Base-by-base conservation (phyloP, 225 moss, liverwort and hornwort species). In the Rhytidiadelphus loreus region DNA sequence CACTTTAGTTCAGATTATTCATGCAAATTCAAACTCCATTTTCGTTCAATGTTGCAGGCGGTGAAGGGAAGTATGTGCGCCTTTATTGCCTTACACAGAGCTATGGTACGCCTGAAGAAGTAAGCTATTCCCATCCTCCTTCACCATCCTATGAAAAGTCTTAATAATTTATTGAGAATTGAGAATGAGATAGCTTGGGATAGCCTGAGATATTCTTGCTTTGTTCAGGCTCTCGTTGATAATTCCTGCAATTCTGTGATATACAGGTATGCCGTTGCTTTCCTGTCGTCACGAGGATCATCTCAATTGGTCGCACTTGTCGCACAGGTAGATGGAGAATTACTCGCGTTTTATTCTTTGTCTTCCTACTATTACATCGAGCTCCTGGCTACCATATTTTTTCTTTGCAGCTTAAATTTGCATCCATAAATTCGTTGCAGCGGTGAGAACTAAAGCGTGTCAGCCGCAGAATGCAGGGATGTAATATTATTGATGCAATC, bases 301-400 rank as follows among this genome's bases (percentile, higher is more conserved):
- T 95, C 96, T 88, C 94, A 92, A 74, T 88, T 99, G 86, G 99
- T 99, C 88, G 99, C 97, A 83, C 92, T 99, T 85, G 95, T 99
- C 88, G 92, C 96, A 87, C 99, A 99, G 94, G 98, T 99, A 83
- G 88, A 69, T 80, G 62, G 79, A 87, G 78, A 74, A 18, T 75
- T 33, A 59, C 73, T 86, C 89, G 44, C 56, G 41, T 75, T 86
- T 64, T 25, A 50, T 48, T 80, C 74, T 62, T 50, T 87, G 26
- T 83, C 59, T 17, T 83, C n/a, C 53, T 71, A 39, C 46, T 82
- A n/a, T 83, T 59, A 33, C 65, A 78, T 65, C 65, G 72, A 91
- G 81, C 63, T 77, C 64, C 82, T 89, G 75, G 72, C 71, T 77
- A 71, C 41, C 66, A 81, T 84, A 74, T 77, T 87, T 84, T 35